Percentiles rank a stretch among this genome's conserved stretches.
phyloP scores from a whole-genome alignment of 768 basidiomycete species.

The Coprinopsis cinerea region DNA sequence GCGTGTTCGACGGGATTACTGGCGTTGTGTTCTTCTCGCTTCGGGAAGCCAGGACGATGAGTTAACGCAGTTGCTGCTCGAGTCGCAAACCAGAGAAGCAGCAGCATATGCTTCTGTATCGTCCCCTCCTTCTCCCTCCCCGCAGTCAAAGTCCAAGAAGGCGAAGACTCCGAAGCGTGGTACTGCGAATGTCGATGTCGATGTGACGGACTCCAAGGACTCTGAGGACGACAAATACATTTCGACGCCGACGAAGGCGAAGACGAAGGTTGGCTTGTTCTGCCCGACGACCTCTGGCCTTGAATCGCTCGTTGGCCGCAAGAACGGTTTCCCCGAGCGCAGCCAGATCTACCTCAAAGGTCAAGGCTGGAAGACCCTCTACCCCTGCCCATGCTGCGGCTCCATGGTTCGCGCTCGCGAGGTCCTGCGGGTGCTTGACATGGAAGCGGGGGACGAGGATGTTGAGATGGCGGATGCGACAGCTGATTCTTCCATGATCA shows the following conservation, averaged over 20 bases:
- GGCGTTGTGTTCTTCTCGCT: not conserved
- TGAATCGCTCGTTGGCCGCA: not conserved
- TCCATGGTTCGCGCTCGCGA: not conserved
- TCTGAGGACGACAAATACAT: no score
- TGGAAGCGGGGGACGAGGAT: not conserved
- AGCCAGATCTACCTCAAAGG: not conserved
- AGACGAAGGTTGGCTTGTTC: no score
- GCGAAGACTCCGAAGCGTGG: no score
- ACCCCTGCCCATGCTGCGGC: not conserved
- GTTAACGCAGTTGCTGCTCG: not conserved
- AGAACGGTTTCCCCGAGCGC: not conserved
- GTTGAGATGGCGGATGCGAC: not conserved
- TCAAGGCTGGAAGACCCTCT: not conserved
- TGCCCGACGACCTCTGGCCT: not conserved
- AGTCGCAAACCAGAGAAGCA: not conserved
- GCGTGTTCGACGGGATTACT: not conserved
- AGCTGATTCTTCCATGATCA: not conserved
- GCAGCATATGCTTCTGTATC: not conserved
- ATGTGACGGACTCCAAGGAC: no score
- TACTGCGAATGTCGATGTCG: no score
- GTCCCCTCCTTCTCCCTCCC: not conserved
- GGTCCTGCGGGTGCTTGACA: not conserved
- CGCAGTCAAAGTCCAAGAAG: not conserved
- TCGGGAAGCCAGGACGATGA: not conserved
- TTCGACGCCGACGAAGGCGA: no score